These are phyloP conservation scores for Fraxinus baroniana DNA, from an alignment of 305 asterid species.

Conservation along the genomic window DNA sequence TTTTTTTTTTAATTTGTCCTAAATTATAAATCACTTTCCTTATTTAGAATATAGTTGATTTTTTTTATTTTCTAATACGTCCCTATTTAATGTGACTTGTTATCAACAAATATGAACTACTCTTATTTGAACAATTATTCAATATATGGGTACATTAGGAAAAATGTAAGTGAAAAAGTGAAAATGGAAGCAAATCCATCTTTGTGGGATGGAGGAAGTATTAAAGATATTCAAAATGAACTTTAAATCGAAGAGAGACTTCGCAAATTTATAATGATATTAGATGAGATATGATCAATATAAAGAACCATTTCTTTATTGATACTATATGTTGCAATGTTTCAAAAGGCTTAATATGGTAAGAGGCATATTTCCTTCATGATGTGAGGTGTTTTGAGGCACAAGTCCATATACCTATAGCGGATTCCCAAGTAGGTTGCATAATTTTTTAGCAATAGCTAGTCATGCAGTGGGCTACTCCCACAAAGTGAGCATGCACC, in stretches of 20 bases:
- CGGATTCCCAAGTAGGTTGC: neutral
- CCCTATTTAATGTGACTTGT: neutral
- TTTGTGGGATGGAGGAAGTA: neutral
- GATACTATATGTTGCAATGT: neutral
- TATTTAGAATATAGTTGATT: neutral
- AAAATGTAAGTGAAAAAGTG: neutral
- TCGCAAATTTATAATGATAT: neutral
- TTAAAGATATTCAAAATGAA: neutral
- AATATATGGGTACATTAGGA: neutral
- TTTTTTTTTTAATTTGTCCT: neutral
- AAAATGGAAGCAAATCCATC: neutral
- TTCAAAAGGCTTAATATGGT: neutral
- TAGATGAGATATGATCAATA: neutral
- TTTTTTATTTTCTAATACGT: neutral
- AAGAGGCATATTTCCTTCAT: neutral
- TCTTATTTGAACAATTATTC: neutral
- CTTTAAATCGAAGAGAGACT: neutral
- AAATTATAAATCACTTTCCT: neutral
- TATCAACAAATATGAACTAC: neutral
- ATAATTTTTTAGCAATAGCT: neutral
- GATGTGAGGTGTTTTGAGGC: neutral
- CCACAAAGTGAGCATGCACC: neutral
- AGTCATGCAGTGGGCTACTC: neutral
- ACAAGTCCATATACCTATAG: neutral
- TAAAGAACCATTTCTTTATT: neutral